phyloP scores from a whole-genome alignment of 768 basidiomycete genomes.

The Boletus edulis region DNA sequence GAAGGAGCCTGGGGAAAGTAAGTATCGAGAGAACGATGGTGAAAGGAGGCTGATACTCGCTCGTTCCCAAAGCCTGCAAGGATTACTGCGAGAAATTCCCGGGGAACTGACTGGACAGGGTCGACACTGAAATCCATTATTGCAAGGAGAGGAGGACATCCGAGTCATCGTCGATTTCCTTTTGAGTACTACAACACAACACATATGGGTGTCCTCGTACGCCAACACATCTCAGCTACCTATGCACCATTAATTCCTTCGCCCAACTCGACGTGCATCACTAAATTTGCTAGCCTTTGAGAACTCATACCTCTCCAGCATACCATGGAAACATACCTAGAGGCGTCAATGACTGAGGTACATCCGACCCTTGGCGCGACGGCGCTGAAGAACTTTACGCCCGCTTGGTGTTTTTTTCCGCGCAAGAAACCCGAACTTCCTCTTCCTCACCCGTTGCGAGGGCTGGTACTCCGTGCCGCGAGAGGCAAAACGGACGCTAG shows the following conservation, averaged over 20 bases:
- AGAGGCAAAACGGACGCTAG: constrained; percentile 51
- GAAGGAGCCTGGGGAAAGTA: constrained; percentile 54
- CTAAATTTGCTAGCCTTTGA: not conserved
- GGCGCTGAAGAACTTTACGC: constrained; percentile 66
- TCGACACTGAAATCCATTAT: constrained; percentile 65
- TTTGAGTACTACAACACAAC: constrained; percentile 4
- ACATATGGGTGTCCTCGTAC: too few species aligned
- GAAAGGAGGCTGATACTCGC: constrained; percentile 41
- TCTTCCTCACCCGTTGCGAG: constrained; percentile 90
- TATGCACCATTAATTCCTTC: not conserved
- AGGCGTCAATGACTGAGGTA: constrained; percentile 69
- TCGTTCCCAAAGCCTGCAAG: constrained; percentile 92
- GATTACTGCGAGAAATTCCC: constrained; percentile 86
- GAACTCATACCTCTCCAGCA: not conserved
- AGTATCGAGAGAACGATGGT: not conserved
- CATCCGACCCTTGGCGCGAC: constrained; percentile 73
- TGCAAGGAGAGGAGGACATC: too few species aligned
- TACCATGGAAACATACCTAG: constrained; percentile 11
- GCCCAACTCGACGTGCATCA: not conserved
- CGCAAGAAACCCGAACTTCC: constrained; percentile 88
- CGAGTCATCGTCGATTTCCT: constrained; percentile 21
- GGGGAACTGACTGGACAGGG: constrained; percentile 49
- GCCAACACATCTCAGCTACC: too few species aligned
- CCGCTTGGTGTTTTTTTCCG: constrained; percentile 68
- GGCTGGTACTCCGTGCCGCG: constrained; percentile 95